Base-by-base conservation (phyloP, 2,329 filamentous ascomycete genomes). In the Colletotrichum chrysophilum region DNA sequence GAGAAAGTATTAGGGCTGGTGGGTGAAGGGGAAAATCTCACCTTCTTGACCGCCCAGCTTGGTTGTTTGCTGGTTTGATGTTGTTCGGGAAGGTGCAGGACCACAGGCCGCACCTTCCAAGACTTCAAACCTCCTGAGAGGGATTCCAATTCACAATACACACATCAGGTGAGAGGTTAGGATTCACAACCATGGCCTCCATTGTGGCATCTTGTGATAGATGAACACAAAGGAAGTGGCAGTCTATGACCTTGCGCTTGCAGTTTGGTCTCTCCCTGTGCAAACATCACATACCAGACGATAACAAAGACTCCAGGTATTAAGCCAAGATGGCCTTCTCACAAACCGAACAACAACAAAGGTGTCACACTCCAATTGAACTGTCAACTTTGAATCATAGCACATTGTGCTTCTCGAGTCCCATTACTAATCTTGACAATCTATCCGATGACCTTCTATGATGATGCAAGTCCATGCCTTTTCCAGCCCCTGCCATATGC, bases 151-250 rank as follows among this genome's bases (percentile, higher is more conserved):
- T 48, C 5, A 21, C 43, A 48, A 2, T 21, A 13, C 6, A 24
- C 1, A 21, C n/a, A 21, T 21, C 10, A 52, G 43, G 6, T 52
- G n/a, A 52, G 43, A 21, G n/a, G 12, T 7, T 1, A 7, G n/a
- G 0, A 52, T 13, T 1, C 0, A 21, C 1, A 52, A 3, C 1
- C n/a, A 13, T 21, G 43, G 1, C 0, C 10, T 24, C 4, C 2
- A 52, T 52, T 13, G 4, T 52, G n/a, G n/a, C 6, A 24, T 21
- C 13, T 21, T 7, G 0, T 0, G 43, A 24, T 14, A 10, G n/a
- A 7, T 1, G 43, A 21, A 52, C n/a, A 52, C 5, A 52, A 52
- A 52, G 43, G 1, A 52, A 7, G 10, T 3, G 3, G 6, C 10
- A 9, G 10, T 13, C 43, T 21, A 5, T 52, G 43, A 12, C 43